These are phyloP conservation scores for Globisporangium carolinianum DNA, from an alignment of 352 stramenopile species.

Conservation along the genomic window DNA sequence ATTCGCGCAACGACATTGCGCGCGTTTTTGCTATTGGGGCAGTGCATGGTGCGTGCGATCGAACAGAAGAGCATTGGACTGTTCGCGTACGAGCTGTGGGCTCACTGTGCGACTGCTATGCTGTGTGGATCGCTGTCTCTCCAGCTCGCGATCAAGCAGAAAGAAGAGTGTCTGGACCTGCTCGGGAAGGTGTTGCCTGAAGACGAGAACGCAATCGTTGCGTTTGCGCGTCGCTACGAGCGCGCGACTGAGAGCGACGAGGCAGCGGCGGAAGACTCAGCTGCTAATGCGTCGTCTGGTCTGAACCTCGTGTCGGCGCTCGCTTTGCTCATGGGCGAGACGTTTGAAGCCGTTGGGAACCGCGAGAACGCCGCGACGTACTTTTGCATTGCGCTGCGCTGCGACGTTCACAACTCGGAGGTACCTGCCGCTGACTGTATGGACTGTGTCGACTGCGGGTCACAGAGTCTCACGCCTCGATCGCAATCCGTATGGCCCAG, in stretches of 20 bases:
- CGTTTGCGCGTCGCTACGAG: slow-evolving; percentile 38
- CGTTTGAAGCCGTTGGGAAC: slow-evolving; percentile 79
- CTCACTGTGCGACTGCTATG: too few relatives aligned
- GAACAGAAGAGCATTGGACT: too few relatives aligned
- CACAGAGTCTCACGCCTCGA: not conserved
- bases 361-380: slow-evolving; percentile 73
- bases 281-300: slow-evolving; percentile 6
- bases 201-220: slow-evolving; percentile 44
- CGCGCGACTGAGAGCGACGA: slow-evolving; percentile 12
- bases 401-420: slow-evolving; percentile 79
- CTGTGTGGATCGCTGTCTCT: not conserved
- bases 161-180: slow-evolving; percentile 75
- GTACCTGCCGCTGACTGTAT: slow-evolving; percentile 6
- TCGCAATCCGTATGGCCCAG: slow-evolving; percentile 6
- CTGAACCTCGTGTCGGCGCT: slow-evolving; percentile 80
- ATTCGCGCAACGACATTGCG: slow-evolving; percentile 26
- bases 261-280: not conserved
- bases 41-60: slow-evolving; percentile 51
- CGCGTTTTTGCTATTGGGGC: slow-evolving; percentile 52
- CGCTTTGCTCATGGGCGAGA: slow-evolving; percentile 75
- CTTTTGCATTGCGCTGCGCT: slow-evolving; percentile 68
- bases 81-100: too few relatives aligned
- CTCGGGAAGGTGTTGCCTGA: slow-evolving; percentile 54
- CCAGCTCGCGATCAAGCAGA: slow-evolving; percentile 72
- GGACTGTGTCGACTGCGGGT: not conserved